Base-by-base conservation (phyloP, 1,284 basidiomycete genomes). In the Moesziomyces globuligerus region DNA sequence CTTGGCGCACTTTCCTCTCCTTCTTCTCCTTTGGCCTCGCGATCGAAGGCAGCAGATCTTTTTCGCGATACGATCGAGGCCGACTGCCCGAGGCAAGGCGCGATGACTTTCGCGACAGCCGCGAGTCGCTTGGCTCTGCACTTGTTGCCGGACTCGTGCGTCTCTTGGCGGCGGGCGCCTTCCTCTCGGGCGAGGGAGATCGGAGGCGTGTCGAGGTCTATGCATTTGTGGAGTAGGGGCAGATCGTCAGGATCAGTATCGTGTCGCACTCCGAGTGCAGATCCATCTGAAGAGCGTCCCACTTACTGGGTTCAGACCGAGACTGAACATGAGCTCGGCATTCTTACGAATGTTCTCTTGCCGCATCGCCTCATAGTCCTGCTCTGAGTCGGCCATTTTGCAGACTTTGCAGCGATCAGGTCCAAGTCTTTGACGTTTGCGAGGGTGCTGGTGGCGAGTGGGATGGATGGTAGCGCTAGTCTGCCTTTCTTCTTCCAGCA, bases 301-400 rank as follows among this genome's bases (percentile, higher is more conserved):
- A 58, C 68, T 57, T n/a, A 65, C 61, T 20, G 51, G 38, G 20
- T 56, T 40, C 26, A 75, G 54, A 20, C 72, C 70, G 0, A 80
- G 58, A 49, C 52, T 70, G 28, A 60, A 75, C 52, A 78, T 48
- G 38, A 78, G 46, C 44, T 57, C 58, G 43, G 70, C 52, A 58
- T 76, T 83, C 68, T 75, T 81, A 76, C 76, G 72, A 34, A 85
- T 85, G 61, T 83, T 84, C 40, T 78, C 75, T 40, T 79, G 73
- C 38, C 84, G 55, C 18, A 61, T 46, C 28, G 59, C 57, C 41
- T 78, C 75, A 39, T 76, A 78, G 36, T 69, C 71, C 24, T 52
- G 56, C 25, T 64, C 74, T 7, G 50, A 6, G 28, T 74, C 72
- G 34, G 51, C 72, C 60, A 66, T 69, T 10, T 29, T 55, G 41